These are phyloP conservation scores for Pseudisothecium myosuroides DNA, from an alignment of 225 moss, liverwort and hornwort species.

Conservation along the genomic window DNA sequence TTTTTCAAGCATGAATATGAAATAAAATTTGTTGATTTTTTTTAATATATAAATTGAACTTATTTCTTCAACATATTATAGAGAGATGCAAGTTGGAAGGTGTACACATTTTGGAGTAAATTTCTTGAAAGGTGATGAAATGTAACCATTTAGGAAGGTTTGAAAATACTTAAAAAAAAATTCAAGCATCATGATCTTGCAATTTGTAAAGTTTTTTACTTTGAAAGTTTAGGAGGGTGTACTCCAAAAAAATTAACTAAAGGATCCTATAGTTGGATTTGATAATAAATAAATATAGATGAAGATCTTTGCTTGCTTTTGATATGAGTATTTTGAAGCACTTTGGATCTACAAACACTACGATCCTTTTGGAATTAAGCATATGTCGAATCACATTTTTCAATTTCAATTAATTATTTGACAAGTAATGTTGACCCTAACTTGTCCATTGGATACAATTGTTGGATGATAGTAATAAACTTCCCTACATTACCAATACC, in stretches of 20 bases:
- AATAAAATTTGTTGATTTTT: no score
- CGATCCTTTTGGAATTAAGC: accelerated
- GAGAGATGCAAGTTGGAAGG: not conserved
- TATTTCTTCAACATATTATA: accelerated
- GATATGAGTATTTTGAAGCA: not conserved
- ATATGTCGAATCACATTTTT: not conserved
- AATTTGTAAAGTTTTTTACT: not conserved
- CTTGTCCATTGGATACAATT: accelerated
- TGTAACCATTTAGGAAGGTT: not conserved
- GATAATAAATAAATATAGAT: not conserved
- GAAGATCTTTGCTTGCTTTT: not conserved
- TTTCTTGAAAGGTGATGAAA: not conserved
- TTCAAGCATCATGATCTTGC: not conserved
- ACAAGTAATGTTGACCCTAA: accelerated
- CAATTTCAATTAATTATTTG: not conserved
- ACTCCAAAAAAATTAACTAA: not conserved
- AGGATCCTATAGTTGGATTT: accelerated
- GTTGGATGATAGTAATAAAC: not conserved
- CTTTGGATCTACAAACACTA: not conserved
- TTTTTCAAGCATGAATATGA: not conserved
- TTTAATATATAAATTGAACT: no score
- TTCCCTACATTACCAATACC: accelerated
- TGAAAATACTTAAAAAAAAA: not conserved
- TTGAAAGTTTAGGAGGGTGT: not conserved
- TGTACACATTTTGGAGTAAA: accelerated